Evolutionary conservation across 2,329 filamentous ascomycete genomes (phyloP).

Genomic region (Stylonectria norvegica): DNA sequence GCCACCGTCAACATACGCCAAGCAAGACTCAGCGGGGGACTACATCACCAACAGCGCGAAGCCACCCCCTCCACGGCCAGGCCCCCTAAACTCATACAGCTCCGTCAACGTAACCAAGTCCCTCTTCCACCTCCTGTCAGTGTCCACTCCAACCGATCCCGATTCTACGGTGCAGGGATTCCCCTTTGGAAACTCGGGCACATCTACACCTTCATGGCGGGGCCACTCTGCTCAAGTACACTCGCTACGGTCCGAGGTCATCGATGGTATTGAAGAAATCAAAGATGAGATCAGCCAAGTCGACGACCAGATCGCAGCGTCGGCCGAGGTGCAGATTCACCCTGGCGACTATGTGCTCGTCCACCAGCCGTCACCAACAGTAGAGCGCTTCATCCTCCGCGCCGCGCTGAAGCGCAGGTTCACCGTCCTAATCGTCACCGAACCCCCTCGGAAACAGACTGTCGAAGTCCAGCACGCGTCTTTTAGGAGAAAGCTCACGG

Average conservation of each 20-base stretch:
- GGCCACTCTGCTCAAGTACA: slow-evolving; percentile 48
- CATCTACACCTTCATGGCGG: slow-evolving; percentile 46
- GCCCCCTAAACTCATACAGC: slow-evolving; percentile 58
- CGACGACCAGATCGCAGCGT: slow-evolving; percentile 86
- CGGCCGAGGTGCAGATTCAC: slow-evolving; percentile 88
- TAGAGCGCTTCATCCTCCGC: slow-evolving; percentile 84
- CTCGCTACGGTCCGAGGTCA: slow-evolving; percentile 83
- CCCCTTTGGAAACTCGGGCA: slow-evolving; percentile 46
- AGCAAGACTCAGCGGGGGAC: slow-evolving; percentile 33
- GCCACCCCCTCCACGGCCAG: slow-evolving; percentile 48
- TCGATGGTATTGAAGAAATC: slow-evolving; percentile 92
- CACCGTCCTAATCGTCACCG: slow-evolving; percentile 81
- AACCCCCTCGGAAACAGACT: slow-evolving; percentile 39
- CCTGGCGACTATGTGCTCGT: slow-evolving; percentile 90
- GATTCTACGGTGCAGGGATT: slow-evolving; percentile 39
- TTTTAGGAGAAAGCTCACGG: slow-evolving; percentile 74
- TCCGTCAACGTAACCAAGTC: slow-evolving; percentile 68
- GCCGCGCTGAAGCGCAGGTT: slow-evolving; percentile 89
- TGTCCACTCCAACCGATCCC: slow-evolving; percentile 52
- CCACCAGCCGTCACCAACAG: slow-evolving; percentile 78
- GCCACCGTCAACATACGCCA: slow-evolving; percentile 32
- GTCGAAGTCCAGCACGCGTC: slow-evolving; percentile 44
- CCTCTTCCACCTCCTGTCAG: slow-evolving; percentile 84
- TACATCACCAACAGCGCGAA: slow-evolving; percentile 27
- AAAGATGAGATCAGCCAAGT: slow-evolving; percentile 92